phyloP scores from a whole-genome alignment of 768 basidiomycete species.

The Austroboletus festivus region DNA sequence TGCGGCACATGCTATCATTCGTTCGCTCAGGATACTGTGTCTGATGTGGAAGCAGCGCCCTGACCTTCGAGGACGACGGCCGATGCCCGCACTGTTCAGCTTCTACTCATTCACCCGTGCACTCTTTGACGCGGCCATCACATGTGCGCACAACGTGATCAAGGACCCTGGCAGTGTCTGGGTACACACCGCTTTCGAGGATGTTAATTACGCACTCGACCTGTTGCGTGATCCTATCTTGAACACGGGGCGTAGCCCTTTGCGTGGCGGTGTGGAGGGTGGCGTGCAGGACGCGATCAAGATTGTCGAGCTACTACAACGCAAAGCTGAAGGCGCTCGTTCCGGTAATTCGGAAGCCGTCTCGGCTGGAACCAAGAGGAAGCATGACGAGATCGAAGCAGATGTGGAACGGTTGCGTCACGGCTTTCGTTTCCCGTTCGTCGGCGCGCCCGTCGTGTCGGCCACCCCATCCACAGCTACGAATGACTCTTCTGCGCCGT shows the following conservation, averaged over 20 bases:
- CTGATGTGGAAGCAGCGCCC: slow-evolving; percentile 37
- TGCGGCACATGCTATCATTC: slow-evolving; percentile 64
- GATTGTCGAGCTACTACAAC: slow-evolving; percentile 39
- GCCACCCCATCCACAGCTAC: background rate
- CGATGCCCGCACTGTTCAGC: slow-evolving; percentile 46
- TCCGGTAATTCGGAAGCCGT: slow-evolving; percentile 10
- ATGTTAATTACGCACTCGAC: slow-evolving; percentile 42
- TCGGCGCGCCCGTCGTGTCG: slow-evolving; percentile 33
- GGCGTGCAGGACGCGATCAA: slow-evolving; percentile 36
- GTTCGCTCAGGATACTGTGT: slow-evolving; percentile 45
- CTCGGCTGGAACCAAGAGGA: slow-evolving; percentile 40
- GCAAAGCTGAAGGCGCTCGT: slow-evolving; percentile 38
- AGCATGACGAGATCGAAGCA: slow-evolving; percentile 39
- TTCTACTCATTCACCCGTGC: slow-evolving; percentile 60
- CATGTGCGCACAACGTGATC: slow-evolving; percentile 61
- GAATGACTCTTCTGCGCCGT: background rate
- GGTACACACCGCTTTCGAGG: slow-evolving; percentile 46
- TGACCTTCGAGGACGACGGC: slow-evolving; percentile 31
- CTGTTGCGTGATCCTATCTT: slow-evolving; percentile 38
- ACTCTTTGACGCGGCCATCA: slow-evolving; percentile 63
- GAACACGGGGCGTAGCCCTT: slow-evolving; percentile 30
- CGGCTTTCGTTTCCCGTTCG: slow-evolving; percentile 44
- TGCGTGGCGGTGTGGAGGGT: slow-evolving; percentile 33
- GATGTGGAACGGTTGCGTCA: slow-evolving; percentile 29
- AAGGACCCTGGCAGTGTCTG: slow-evolving; percentile 48